phyloP scores from a whole-genome alignment of 192 early-diverging fungal species.

The Podochytrium sp. region DNA sequence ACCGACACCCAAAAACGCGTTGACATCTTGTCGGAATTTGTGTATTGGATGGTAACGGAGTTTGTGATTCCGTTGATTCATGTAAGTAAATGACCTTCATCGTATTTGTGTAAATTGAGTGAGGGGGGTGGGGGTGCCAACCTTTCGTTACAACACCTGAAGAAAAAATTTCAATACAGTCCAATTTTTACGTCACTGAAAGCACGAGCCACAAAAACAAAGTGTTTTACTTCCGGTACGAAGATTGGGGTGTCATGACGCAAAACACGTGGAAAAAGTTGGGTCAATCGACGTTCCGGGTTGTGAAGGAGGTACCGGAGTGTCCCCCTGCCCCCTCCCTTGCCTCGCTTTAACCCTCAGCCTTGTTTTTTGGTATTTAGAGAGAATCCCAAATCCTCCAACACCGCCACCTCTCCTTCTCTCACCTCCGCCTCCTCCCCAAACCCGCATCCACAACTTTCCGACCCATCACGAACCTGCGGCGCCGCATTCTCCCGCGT shows the following conservation, averaged over 20 bases:
- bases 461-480: constrained; percentile 81
- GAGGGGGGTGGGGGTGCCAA: too few relatives aligned
- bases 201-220: constrained; percentile 61
- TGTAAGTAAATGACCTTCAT: constrained; percentile 40
- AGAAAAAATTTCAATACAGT: too few relatives aligned
- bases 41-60: constrained; percentile 69
- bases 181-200: constrained; percentile 84
- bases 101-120: neutral
- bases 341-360: too few relatives aligned
- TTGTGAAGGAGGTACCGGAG: constrained; percentile 22
- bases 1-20: constrained; percentile 51
- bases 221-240: constrained; percentile 79
- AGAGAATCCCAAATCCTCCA: constrained; percentile 3
- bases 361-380: neutral
- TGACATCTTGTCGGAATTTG: constrained; percentile 62
- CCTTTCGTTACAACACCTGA: too few relatives aligned
- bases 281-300: constrained; percentile 35
- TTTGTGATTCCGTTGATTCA: constrained; percentile 64
- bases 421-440: constrained; percentile 80
- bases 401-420: constrained; percentile 47
- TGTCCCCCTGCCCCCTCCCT: too few relatives aligned
- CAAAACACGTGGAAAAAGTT: constrained; percentile 50
- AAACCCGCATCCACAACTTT: constrained; percentile 69
- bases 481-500: constrained; percentile 35
- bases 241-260: constrained; percentile 68